These are phyloP conservation scores for Fraxinus floribunda DNA, from an alignment of 305 asterid genomes.

Conservation along the genomic window DNA sequence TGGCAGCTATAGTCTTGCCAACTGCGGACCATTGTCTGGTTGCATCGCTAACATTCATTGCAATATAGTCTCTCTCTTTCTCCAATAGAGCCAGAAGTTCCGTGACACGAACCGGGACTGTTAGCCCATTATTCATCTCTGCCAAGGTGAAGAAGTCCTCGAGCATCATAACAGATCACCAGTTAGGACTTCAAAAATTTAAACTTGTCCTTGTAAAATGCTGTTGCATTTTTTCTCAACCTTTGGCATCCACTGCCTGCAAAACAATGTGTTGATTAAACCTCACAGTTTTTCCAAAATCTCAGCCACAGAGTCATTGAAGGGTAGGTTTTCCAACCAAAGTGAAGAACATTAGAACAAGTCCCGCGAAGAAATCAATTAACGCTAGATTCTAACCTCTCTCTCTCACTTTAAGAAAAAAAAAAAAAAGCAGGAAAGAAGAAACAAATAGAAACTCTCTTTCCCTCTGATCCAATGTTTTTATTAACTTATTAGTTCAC, in stretches of 20 bases:
- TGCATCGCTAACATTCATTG: constrained; percentile 37
- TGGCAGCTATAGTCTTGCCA: constrained; percentile 59
- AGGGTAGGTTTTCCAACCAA: background rate
- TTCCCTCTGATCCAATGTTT: background rate
- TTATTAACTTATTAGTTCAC: background rate
- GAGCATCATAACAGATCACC: constrained; percentile 47
- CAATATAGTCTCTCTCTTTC: constrained; percentile 39
- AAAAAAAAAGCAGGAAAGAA: background rate
- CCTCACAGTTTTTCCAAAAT: background rate
- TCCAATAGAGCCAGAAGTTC: constrained; percentile 61
- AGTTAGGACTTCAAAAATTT: constrained; percentile 18
- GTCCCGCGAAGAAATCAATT: background rate
- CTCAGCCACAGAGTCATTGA: background rate
- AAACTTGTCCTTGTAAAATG: background rate
- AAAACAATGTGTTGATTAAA: background rate
- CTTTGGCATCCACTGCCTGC: background rate
- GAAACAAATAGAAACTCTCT: background rate
- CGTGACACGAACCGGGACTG: constrained; percentile 56
- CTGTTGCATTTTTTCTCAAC: background rate
- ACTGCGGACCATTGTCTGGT: constrained; percentile 67
- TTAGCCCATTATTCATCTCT: constrained; percentile 66
- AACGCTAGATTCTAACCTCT: background rate
- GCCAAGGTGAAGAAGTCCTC: constrained; percentile 66
- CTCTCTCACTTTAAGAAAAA: background rate
- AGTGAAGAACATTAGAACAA: background rate